These are phyloP conservation scores for Colletotrichum endophyticum DNA, from an alignment of 2,329 filamentous ascomycete species.

Conservation along the genomic window DNA sequence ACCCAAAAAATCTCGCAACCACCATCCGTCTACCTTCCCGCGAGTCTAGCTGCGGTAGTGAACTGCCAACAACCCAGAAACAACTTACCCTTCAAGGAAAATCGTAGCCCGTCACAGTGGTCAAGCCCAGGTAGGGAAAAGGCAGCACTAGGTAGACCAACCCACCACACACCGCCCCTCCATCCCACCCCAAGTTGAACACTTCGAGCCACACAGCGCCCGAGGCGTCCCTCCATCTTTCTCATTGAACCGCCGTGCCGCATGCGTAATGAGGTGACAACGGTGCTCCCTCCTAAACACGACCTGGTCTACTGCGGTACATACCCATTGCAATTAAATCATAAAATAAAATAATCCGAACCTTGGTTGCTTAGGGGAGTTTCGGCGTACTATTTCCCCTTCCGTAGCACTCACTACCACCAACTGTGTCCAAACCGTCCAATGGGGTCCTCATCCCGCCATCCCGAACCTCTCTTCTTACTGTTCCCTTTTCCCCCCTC, in stretches of 20 bases:
- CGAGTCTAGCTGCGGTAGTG: not conserved
- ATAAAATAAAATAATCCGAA: not conserved
- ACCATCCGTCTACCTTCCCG: not conserved
- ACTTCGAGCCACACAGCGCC: constrained; percentile 4
- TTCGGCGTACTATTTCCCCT: not conserved
- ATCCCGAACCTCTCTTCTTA: not conserved
- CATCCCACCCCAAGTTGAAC: not conserved
- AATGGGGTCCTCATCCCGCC: not conserved
- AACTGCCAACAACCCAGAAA: not conserved
- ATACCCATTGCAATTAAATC: not conserved
- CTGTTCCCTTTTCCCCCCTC: not conserved
- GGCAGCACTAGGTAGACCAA: not conserved
- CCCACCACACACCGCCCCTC: not conserved
- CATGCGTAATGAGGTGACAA: not conserved
- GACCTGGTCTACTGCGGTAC: not conserved
- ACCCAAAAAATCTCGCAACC: not conserved
- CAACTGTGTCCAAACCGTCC: not conserved
- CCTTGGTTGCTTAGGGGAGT: not conserved
- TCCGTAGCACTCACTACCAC: not conserved
- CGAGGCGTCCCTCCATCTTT: constrained; percentile 2
- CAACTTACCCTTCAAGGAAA: not conserved
- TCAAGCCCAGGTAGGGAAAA: not conserved
- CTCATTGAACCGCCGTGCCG: not conserved
- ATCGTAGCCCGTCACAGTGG: not conserved
- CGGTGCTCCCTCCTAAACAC: not conserved